A percentile compares a stretch with the other conserved stretches of the same genome.
Conservation (phyloP, 1,139 yeast species). For the Yamadazyma atmosphaerica region DNA sequence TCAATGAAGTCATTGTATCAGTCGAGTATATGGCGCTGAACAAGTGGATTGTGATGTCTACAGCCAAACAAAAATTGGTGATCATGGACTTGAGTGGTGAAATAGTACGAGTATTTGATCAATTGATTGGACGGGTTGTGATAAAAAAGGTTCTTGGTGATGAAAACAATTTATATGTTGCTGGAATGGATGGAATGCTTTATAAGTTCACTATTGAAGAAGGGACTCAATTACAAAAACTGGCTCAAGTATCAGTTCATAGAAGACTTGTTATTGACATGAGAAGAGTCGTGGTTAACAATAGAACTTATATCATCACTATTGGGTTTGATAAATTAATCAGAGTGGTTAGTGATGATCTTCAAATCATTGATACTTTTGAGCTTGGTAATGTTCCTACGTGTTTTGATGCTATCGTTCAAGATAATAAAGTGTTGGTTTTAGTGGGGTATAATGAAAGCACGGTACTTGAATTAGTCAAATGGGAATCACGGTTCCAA, state of each 20-base stretch:
- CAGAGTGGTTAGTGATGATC: slow-evolving; percentile 22
- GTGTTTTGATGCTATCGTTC: slow-evolving; percentile 40
- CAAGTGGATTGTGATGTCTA: slow-evolving; percentile 20
- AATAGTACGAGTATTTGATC: slow-evolving; percentile 11
- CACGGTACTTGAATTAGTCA: slow-evolving; percentile 53
- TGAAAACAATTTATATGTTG: slow-evolving; percentile 22
- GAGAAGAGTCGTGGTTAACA: slow-evolving; percentile 18
- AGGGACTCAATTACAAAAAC: slow-evolving; percentile 9
- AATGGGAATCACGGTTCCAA: slow-evolving; percentile 7
- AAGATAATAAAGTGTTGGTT: slow-evolving; percentile 32
- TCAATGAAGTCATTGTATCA: slow-evolving; percentile 16
- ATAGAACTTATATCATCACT: slow-evolving; percentile 45
- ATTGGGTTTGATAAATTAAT: slow-evolving; percentile 65
- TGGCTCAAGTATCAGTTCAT: slow-evolving; percentile 26
- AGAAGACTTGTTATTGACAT: slow-evolving; percentile 35
- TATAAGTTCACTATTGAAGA: slow-evolving; percentile 13
- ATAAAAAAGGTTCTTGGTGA: slow-evolving; percentile 31
- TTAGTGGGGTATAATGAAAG: slow-evolving; percentile 61
- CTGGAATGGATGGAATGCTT: slow-evolving; percentile 42
- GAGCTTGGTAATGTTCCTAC: slow-evolving; percentile 46
- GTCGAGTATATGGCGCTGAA: slow-evolving; percentile 11
- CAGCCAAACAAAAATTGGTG: slow-evolving; percentile 27
- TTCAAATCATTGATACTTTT: slow-evolving; percentile 27
- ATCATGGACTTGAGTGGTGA: slow-evolving; percentile 19
- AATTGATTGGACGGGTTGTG: slow-evolving; percentile 24